Evolutionary conservation across 78 protist genomes (phyloP), one percentile per base, ranked within the genome.

Genomic region (Planoprotostelium fungivorum): DNA sequence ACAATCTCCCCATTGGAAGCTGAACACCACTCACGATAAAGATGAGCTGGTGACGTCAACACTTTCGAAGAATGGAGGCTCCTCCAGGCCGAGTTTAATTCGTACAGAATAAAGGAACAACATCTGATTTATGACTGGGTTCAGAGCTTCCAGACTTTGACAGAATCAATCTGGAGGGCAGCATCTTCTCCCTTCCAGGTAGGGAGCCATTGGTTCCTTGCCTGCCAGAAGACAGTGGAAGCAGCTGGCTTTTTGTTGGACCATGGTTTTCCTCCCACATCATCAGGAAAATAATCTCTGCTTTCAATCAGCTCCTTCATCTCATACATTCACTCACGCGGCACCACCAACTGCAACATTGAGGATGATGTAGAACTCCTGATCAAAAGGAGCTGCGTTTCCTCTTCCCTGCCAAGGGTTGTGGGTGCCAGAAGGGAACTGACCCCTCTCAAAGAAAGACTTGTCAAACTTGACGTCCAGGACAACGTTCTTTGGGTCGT

Each of bases 311-410:
- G 36, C 10, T 28, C 23, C 86, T 35, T 34, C 34, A 35, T 85
- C 86, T 85, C 38, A 23, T n/a, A 35, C 23, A 10, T 25, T 16
- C 1, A 85, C 38, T 85, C 36, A 9, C 34, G 34, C 1, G 25
- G 73, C 73, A 29, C 87, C 90, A 0, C 90, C 91, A 10, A 84
- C 87, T 1, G 91, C 91, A 25, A 89, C 85, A 38, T 89, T 89
- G 38, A 89, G 5, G 31, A 89, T 36, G 36, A 89, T 38, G 87
- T 84, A 89, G 87, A 84, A 89, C 38, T 83, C 73, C 73, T 89
- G 91, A 86, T 89, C 91, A 86, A 83, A 89, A 37, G 91, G 91
- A 34, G 91, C 91, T 34, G 10, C 5, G 34, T 0, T 0, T 29
- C 23, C 5, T 10, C 83, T 0, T 29, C 73, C 86, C 29, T 1